Conservation (phyloP, 2,329 filamentous ascomycete species). For the Trichoderma sp. region DNA sequence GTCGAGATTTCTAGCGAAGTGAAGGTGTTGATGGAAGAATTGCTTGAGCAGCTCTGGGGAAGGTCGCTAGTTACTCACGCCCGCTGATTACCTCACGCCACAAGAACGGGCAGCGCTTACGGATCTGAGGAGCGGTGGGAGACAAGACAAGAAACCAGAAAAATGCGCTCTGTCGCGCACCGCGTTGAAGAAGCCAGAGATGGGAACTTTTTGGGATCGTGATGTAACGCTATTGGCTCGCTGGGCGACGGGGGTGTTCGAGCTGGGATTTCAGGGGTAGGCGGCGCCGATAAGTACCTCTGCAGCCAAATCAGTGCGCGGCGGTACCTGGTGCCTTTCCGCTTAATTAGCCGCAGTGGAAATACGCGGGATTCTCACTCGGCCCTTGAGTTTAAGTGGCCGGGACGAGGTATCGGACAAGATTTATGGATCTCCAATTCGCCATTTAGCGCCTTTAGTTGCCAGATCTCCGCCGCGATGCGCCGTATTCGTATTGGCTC, state of each 20-base stretch:
- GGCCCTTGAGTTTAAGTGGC: neutral
- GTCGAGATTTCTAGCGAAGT: neutral
- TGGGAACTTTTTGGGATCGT: conserved; percentile 20
- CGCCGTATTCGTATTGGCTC: conserved; percentile 16
- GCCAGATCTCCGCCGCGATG: neutral
- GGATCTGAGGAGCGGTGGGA: conserved; percentile 4
- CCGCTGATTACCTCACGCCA: neutral
- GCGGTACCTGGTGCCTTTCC: neutral
- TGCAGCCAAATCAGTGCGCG: neutral
- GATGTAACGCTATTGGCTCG: conserved; percentile 26
- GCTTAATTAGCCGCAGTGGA: neutral
- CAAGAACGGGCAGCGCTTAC: neutral
- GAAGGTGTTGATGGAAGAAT: neutral
- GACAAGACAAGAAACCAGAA: neutral
- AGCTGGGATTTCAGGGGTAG: conserved; percentile 7
- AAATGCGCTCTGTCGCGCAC: conserved; percentile 4
- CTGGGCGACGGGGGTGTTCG: neutral
- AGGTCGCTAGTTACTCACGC: neutral
- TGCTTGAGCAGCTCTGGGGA: neutral
- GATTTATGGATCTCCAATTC: neutral
- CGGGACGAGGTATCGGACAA: neutral
- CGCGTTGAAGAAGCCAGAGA: conserved; percentile 18
- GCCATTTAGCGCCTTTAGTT: neutral
- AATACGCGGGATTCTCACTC: conserved; percentile 4
- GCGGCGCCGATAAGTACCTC: neutral